Evolutionary conservation across 345 rosid species (phyloP).

Genomic region (Durio zibethinus): DNA sequence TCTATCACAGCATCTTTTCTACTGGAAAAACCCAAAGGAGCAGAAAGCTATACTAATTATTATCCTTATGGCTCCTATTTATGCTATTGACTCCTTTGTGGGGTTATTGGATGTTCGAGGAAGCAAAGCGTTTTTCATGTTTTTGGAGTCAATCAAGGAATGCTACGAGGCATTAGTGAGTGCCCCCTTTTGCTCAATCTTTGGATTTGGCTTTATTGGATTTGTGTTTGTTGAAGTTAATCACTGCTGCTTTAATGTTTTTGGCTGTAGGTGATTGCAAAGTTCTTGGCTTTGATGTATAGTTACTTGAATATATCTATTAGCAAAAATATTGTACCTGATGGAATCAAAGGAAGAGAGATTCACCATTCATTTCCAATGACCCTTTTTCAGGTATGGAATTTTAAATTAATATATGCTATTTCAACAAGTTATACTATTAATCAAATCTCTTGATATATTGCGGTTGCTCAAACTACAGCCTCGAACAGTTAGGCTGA

Average conservation of each 20-base stretch:
- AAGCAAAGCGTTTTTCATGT: slow-evolving; percentile 72
- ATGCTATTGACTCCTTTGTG: slow-evolving; percentile 63
- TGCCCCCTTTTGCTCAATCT: neutral
- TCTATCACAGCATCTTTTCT: slow-evolving; percentile 72
- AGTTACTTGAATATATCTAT: slow-evolving; percentile 86
- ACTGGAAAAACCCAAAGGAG: slow-evolving; percentile 96
- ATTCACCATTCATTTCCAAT: slow-evolving; percentile 89
- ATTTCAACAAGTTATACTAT: no score
- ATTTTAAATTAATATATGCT: neutral
- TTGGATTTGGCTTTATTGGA: slow-evolving; percentile 10
- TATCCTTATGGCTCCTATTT: slow-evolving; percentile 91
- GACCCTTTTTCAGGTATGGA: slow-evolving; percentile 80
- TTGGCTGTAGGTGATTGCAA: slow-evolving; percentile 76
- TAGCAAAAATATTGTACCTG: slow-evolving; percentile 63
- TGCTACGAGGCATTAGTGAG: slow-evolving; percentile 95
- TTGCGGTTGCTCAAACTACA: slow-evolving; percentile 32
- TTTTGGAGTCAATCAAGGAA: slow-evolving; percentile 84
- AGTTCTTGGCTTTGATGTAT: slow-evolving; percentile 85
- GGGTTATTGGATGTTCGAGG: slow-evolving; percentile 77
- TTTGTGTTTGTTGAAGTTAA: neutral
- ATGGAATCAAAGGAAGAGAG: slow-evolving; percentile 85
- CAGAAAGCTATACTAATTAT: slow-evolving; percentile 87
- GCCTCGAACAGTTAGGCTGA: slow-evolving; percentile 71
- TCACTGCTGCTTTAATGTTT: neutral
- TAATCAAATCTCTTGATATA: neutral